Conservation (phyloP, 371 early-diverging fungal species). For the Mortierella polycephala region DNA sequence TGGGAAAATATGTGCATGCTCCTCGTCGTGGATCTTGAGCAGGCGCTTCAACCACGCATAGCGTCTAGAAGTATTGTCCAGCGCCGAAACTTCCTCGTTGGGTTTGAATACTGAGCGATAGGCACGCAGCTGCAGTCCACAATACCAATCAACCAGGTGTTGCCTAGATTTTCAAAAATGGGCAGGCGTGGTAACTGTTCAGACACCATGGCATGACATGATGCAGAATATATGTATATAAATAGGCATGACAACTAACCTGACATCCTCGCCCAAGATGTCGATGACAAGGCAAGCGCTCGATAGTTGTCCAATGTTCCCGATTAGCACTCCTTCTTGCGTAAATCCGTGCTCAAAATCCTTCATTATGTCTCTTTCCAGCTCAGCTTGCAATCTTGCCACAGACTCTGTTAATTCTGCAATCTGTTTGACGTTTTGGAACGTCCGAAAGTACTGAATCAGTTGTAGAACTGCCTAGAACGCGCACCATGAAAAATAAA, state of each 20-base stretch:
- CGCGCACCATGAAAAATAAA: not conserved
- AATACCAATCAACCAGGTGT: constrained; percentile 81
- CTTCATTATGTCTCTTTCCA: constrained; percentile 75
- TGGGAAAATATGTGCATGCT: constrained; percentile 86
- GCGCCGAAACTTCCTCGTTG: constrained; percentile 84
- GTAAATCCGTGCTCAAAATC: constrained; percentile 81
- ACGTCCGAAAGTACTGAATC: constrained; percentile 79
- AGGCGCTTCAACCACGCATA: constrained; percentile 93
- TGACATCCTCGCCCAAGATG: constrained; percentile 73
- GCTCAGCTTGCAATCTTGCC: constrained; percentile 68
- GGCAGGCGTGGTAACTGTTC: not conserved
- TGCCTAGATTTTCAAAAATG: constrained; percentile 37
- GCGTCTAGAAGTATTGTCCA: constrained; percentile 89
- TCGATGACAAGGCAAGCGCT: constrained; percentile 86
- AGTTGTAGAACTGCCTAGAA: constrained; percentile 82
- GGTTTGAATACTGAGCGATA: constrained; percentile 85
- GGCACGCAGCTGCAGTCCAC: constrained; percentile 83
- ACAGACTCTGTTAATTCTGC: constrained; percentile 74
- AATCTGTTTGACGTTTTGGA: constrained; percentile 81
- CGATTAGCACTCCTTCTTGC: constrained; percentile 62
- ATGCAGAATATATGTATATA: not conserved
- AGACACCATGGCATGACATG: not conserved
- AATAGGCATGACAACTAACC: constrained; percentile 56
- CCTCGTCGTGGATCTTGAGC: constrained; percentile 86
- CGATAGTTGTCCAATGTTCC: constrained; percentile 63